Base-by-base conservation (phyloP, 2,329 filamentous ascomycete genomes). In the Fulvia fulva region DNA sequence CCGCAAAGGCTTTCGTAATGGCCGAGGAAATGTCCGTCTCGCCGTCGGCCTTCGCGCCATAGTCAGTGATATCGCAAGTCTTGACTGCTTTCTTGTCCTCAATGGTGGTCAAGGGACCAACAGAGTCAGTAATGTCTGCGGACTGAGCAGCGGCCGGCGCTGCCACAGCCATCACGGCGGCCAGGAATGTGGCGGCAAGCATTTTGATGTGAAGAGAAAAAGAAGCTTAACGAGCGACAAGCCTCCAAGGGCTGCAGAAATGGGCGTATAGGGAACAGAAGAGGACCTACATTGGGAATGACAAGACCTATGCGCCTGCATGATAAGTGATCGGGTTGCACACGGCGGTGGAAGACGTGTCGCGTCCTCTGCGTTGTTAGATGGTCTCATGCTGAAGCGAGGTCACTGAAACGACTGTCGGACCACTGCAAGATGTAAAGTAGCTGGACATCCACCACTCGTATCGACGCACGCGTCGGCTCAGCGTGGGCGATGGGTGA, bases 11-110 rank as follows among this genome's bases (percentile, higher is more conserved):
- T 19, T 73, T 72, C 7, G 71, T 70, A 14, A 84, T 71, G 9
- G 81, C 73, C 1, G 77, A 71, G 0, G 80, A 78, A 23, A 84
- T 68, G 63, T 84, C 81, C 4, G 79, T 80, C n/a, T 73, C 71
- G 58, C 78, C 78, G 66, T 80, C 78, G 1, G 81, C 80, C 26
- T 74, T 75, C 8, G 74, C 81, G 12, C 81, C 81, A 63, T 83
- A 83, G 59, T 78, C 70, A 53, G 80, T 73, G 34, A 83, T 79
- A 64, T 79, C 80, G 70, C 81, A 83, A 11, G 76, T 77, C 63
- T 80, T 80, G 49, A 71, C 74, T n/a, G 74, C 74, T 44, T 70
- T 72, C 66, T 83, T 83, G 19, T 67, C 63, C 1, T 70, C 71
- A 49, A 71, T 68, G 3, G 71, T 71, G 3, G 78, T 81, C 44